A percentile compares a stretch with the other conserved stretches of the same genome.
Conservation (phyloP, 441 rosid species). For the Manihot esculenta region DNA sequence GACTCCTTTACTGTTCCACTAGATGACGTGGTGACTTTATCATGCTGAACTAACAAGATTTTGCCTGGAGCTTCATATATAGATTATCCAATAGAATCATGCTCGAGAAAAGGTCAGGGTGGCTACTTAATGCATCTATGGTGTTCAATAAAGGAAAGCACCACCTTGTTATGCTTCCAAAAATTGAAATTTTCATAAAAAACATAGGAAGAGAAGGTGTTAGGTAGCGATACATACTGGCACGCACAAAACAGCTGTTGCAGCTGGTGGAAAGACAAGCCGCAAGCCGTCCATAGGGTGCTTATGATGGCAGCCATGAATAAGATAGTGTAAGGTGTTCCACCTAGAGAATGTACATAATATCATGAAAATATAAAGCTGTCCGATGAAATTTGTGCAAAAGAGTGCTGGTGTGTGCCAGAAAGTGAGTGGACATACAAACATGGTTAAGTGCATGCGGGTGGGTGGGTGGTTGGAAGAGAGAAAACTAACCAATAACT, state of each 20-base stretch:
- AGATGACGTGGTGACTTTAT: not conserved
- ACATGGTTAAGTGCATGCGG: not conserved
- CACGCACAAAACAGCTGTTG: conserved; percentile 66
- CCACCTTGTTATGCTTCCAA: not conserved
- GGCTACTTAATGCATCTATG: not conserved
- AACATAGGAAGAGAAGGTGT: not conserved
- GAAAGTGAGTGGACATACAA: not conserved
- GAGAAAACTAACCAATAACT: conserved; percentile 68
- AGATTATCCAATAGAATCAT: not conserved
- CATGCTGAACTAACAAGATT: not conserved
- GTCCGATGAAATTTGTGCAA: not conserved
- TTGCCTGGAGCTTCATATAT: not conserved
- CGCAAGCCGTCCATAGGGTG: conserved; percentile 99
- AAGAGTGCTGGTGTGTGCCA: not conserved
- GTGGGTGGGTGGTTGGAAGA: conserved; percentile 1
- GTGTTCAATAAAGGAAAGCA: too few relatives aligned
- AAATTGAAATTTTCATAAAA: not conserved
- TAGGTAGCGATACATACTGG: conserved; percentile 50
- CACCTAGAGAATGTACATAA: too few relatives aligned
- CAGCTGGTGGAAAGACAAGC: conserved; percentile 97
- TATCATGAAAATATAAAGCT: not conserved
- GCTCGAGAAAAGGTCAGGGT: not conserved
- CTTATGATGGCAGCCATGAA: conserved; percentile 99
- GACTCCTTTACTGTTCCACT: not conserved
- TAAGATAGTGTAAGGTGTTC: conserved; percentile 87